Evolutionary conservation across 495 filamentous ascomycete species (phyloP), one percentile per base, ranked within the genome.

Genomic region (Achaetomiella virescens): DNA sequence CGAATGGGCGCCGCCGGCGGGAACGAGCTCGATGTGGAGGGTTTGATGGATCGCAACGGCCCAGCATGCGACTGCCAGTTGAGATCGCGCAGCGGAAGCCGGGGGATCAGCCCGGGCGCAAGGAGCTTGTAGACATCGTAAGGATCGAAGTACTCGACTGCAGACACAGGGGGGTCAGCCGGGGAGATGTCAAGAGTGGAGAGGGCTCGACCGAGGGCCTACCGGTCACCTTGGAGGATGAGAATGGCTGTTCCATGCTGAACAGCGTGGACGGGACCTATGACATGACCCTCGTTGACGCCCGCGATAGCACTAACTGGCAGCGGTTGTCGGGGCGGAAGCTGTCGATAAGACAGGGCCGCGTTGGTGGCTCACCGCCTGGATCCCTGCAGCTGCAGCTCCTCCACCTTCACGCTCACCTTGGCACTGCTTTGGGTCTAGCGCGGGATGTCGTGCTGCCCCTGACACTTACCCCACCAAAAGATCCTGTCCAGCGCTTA

Each of bases 31-130:
- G 63, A 97, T 81, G 63, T 96, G 89, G 37, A 98, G 82, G 43
- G 90, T 90, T 87, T 84, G 69, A 98, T 97, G 24, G 92, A 95
- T 47, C 93, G 84, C 37, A 96, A 75, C 10, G 95, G 92, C 10
- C 93, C 86, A 24, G 84, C 85, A 44, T 93, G 87, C 7, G 95
- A 96, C 69, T 96, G 93, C 93, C 93, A 98, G 66, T 97, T 87
- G 43, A 98, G 84, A 66, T 96, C 92, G 51, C 84, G 85, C n/a
- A 98, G 78, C 11, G 93, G 93, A 4, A 98, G 79, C 40, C 90
- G 85, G 46, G 84, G 73, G 42, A 86, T 80, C 54, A 97, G 78
- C 54, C 89, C 78, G 1, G 86, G 76, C 10, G 87, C 85, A n/a
- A 97, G 73, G 17, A 88, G 77, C 53, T 87, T 82, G 65, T 90